These are phyloP conservation scores for Aureoboletus auriporus DNA, from an alignment of 768 basidiomycete species.

Conservation along the genomic window DNA sequence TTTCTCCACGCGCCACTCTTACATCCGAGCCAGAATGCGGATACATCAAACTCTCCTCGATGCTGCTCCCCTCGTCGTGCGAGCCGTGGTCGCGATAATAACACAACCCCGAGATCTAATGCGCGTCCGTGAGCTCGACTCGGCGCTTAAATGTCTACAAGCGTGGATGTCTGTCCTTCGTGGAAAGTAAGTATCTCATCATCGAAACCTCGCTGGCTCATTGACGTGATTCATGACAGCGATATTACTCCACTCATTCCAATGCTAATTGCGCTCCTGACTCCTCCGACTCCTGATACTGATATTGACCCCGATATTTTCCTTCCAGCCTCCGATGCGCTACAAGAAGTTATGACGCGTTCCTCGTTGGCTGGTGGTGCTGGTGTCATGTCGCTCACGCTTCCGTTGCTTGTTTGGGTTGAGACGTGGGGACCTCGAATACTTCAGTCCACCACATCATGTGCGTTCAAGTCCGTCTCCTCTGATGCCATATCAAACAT, in stretches of 20 bases:
- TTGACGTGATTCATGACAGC: constrained; percentile 31
- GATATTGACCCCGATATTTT: constrained; percentile 52
- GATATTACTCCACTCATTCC: constrained; percentile 69
- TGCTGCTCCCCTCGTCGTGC: constrained; percentile 67
- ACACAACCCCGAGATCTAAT: constrained; percentile 33
- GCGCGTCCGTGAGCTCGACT: constrained; percentile 45
- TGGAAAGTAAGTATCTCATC: constrained; percentile 49
- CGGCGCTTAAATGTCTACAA: constrained; percentile 76
- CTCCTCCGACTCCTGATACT: constrained; percentile 25
- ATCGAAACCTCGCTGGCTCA: neutral
- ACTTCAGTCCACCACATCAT: constrained; percentile 32
- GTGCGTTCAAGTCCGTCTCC: constrained; percentile 25
- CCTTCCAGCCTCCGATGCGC: constrained; percentile 59
- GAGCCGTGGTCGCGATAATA: constrained; percentile 61
- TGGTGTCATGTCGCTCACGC: constrained; percentile 69
- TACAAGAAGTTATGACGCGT: constrained; percentile 75
- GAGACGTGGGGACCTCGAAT: constrained; percentile 50
- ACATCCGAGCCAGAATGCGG: constrained; percentile 42
- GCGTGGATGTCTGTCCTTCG: constrained; percentile 77
- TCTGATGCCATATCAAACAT: neutral
- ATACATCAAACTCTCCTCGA: constrained; percentile 64
- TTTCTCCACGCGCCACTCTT: constrained; percentile 2
- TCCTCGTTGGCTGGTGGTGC: constrained; percentile 70
- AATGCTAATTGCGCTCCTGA: constrained; percentile 50
- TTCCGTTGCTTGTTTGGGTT: constrained; percentile 83